Evolutionary conservation across 208 protist species (phyloP).

Genomic region (Blastocrithidia nonstop): DNA sequence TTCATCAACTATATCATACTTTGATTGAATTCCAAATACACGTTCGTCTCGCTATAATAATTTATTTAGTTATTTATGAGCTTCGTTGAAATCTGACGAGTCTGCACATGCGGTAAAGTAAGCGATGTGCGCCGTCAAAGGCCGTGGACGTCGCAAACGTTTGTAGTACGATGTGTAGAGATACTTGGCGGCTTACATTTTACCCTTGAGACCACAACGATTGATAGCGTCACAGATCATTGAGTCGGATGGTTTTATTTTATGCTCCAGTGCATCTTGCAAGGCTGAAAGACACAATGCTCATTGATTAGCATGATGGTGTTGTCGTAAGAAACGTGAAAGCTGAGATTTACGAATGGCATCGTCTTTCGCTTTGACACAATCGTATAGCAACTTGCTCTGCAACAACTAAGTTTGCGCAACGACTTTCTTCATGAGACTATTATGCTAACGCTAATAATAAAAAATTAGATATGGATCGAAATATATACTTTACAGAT

Average conservation of each 20-base stretch:
- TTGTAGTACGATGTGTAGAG: slow-evolving; percentile 37
- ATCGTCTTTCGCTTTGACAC: slow-evolving; percentile 11
- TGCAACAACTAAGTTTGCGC: slow-evolving; percentile 20
- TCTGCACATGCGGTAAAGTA: slow-evolving; percentile 49
- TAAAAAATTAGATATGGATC: too few relatives aligned
- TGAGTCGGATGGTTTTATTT: slow-evolving; percentile 21
- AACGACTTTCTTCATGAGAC: slow-evolving; percentile 4
- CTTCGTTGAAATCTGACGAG: slow-evolving; percentile 25
- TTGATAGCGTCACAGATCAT: slow-evolving; percentile 36
- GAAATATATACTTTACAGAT: too few relatives aligned
- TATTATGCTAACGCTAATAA: too few relatives aligned
- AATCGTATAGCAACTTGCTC: slow-evolving; percentile 23
- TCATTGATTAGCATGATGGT: slow-evolving; percentile 42
- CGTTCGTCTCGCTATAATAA: slow-evolving; percentile 19
- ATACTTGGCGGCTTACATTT: slow-evolving; percentile 14
- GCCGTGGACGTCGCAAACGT: slow-evolving; percentile 16
- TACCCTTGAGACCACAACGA: slow-evolving; percentile 24
- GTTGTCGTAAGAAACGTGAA: slow-evolving; percentile 22
- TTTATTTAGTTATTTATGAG: slow-evolving; percentile 16
- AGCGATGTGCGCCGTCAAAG: slow-evolving; percentile 25
- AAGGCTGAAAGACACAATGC: slow-evolving; percentile 24
- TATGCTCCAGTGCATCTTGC: slow-evolving; percentile 21
- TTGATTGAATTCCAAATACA: too few relatives aligned
- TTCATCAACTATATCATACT: too few relatives aligned
- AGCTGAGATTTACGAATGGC: slow-evolving; percentile 19